Base-by-base conservation (phyloP, 306 rosid genomes). In the Vigna nakashimae region DNA sequence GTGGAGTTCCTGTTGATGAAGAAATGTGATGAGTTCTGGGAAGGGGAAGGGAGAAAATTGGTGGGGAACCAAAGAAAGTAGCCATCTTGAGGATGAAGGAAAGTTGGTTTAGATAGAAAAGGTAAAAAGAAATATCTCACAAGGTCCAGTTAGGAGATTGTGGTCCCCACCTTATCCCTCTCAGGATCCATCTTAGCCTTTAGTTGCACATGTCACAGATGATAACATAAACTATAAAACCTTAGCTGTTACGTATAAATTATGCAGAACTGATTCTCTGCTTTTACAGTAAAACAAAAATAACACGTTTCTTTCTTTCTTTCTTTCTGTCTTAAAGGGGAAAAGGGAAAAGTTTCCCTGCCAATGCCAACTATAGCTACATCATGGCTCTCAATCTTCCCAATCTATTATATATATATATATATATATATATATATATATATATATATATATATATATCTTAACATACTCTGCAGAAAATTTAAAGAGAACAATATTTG, bases 31-130 rank as follows among this genome's bases (percentile, higher is more conserved):
- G 89, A 73, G 87, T 85, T 86, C 93, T 88, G n/a, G 90, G 74
- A 9, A 76, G 73, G 11, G 91, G 91, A 72, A 86, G 91, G 74
- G 96, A 87, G 80, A 89, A 80, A 86, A 88, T 63, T 77, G 96
- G 78, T 13, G 91, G 85, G 32, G 97, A 88, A 67, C 89, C 87
- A 69, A 88, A 91, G 84, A 88, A 80, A 42, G 99, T 62, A 68
- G 99, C 98, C 98, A 92, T 91, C 74, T 52, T 83, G n/a, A 50
- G 65, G 58, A 68, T 63, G 53, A 52, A 46, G 48, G 43, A 53
- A 76, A 69, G 49, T 69, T 36, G 67, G 81, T 66, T 50, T 72
- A 76, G 88, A 73, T 74, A 58, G 40, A 74, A 52, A 59, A 20
- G 24, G 50, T 2, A 3, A 34, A 26, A 3, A 53, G 38, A 73